Evolutionary conservation across 352 stramenopile genomes (phyloP).

Genomic region (Hyphochytrium catenoides): DNA sequence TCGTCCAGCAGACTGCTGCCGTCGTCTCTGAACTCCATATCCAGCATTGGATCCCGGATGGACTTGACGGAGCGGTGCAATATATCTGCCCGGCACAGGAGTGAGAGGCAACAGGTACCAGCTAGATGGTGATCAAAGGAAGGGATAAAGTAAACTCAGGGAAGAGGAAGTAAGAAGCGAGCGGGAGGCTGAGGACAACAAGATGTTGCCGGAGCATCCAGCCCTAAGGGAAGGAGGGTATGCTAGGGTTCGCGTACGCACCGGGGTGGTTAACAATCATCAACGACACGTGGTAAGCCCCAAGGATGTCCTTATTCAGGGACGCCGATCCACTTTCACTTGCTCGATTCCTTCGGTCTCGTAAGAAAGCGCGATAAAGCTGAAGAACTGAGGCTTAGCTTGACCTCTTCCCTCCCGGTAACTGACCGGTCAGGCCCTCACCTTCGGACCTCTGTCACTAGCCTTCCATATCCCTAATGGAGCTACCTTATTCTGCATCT

Average conservation of each 20-base stretch:
- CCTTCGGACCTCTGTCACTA: no score
- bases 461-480: no score
- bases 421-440: no score
- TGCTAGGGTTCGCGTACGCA: constrained; percentile 13
- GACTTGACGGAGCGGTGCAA: background rate
- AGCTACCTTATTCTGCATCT: no score
- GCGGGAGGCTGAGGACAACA: background rate
- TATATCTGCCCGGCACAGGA: background rate
- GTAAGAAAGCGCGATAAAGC: constrained; percentile 41
- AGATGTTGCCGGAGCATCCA: constrained; percentile 4
- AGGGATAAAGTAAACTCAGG: background rate
- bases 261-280: constrained; percentile 61
- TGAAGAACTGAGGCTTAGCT: no score
- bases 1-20: no score
- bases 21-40: no score
- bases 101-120: background rate
- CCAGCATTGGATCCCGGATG: no score
- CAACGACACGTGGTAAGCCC: constrained; percentile 56
- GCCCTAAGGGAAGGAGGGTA: constrained; percentile 4
- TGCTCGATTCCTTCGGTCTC: constrained; percentile 9
- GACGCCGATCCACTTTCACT: background rate
- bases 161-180: no score
- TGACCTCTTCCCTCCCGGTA: no score
- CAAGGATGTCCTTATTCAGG: constrained; percentile 34
- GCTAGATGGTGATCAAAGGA: background rate